These are phyloP conservation scores for Perilla frutescens DNA, from an alignment of 257 asterid genomes.

Conservation along the genomic window DNA sequence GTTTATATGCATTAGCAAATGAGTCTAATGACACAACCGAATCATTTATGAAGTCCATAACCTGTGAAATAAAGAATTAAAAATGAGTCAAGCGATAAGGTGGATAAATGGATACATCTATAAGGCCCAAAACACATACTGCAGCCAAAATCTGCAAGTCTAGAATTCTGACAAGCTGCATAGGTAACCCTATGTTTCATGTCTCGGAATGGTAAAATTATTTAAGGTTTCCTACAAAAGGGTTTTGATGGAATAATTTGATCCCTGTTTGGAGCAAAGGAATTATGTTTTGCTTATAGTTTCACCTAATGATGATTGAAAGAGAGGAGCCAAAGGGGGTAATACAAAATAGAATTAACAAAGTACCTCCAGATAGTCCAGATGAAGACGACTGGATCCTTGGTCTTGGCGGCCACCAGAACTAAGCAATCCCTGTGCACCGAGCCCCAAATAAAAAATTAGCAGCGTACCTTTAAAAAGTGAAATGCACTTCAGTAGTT, in stretches of 20 bases:
- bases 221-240: slow-evolving; percentile 19
- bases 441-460: slow-evolving; percentile 32
- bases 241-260: slow-evolving; percentile 7
- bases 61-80: slow-evolving; percentile 53
- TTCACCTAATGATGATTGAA: slow-evolving; percentile 15
- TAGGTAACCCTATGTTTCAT: slow-evolving; percentile 14
- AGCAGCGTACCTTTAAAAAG: slow-evolving; percentile 23
- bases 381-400: slow-evolving; percentile 64
- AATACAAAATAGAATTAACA: slow-evolving; percentile 15
- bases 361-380: slow-evolving; percentile 86
- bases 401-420: slow-evolving; percentile 65
- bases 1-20: slow-evolving; percentile 75
- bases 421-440: slow-evolving; percentile 67
- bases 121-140: slow-evolving; percentile 24
- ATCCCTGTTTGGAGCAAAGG: background rate
- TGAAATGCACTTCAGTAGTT: slow-evolving; percentile 13
- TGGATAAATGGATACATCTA: background rate
- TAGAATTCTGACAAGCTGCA: slow-evolving; percentile 19
- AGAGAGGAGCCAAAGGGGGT: slow-evolving; percentile 6
- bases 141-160: slow-evolving; percentile 8
- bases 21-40: slow-evolving; percentile 88
- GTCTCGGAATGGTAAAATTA: slow-evolving; percentile 14
- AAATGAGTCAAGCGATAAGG: slow-evolving; percentile 16
- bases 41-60: slow-evolving; percentile 96
- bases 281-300: slow-evolving; percentile 11